Evolutionary conservation across 2,329 filamentous ascomycete genomes (phyloP).

Genomic region (Colletotrichum gigasporum): DNA sequence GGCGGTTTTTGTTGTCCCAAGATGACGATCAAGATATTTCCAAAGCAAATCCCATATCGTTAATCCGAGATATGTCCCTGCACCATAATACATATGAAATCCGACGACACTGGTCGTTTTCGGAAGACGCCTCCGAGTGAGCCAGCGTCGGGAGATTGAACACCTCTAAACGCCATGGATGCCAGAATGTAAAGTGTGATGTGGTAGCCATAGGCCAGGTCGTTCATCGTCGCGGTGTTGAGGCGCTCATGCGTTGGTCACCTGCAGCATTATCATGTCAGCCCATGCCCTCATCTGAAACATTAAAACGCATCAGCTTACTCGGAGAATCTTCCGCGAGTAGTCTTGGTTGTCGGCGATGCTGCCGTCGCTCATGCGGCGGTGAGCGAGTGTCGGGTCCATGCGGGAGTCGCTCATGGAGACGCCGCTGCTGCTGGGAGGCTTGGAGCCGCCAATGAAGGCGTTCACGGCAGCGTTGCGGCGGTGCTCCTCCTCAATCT

Average conservation of each 20-base stretch:
- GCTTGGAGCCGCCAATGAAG: slow-evolving; percentile 74
- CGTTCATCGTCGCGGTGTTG: slow-evolving; percentile 48
- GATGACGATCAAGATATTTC: slow-evolving; percentile 32
- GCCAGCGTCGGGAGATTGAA: slow-evolving; percentile 25
- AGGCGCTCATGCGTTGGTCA: slow-evolving; percentile 65
- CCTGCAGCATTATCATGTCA: slow-evolving; percentile 46
- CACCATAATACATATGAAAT: slow-evolving; percentile 40
- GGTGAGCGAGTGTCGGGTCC: slow-evolving; percentile 84
- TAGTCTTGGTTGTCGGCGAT: slow-evolving; percentile 98
- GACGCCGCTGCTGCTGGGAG: slow-evolving; percentile 69
- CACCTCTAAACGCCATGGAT: slow-evolving; percentile 51
- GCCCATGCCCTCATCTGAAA: no score
- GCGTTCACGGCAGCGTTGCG: slow-evolving; percentile 82
- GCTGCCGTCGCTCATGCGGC: slow-evolving; percentile 91
- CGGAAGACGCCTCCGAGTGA: slow-evolving; percentile 25
- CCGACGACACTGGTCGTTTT: slow-evolving; percentile 30
- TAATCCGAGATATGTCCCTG: slow-evolving; percentile 43
- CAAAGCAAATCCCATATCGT: slow-evolving; percentile 31
- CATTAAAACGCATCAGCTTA: slow-evolving; percentile 59
- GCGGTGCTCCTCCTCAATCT: slow-evolving; percentile 85
- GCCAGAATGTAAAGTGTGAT: slow-evolving; percentile 48
- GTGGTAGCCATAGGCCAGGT: slow-evolving; percentile 36
- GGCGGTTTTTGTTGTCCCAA: slow-evolving; percentile 39
- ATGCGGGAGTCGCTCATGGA: slow-evolving; percentile 86
- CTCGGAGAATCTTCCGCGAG: slow-evolving; percentile 93